A percentile compares a stretch with the other conserved stretches of the same genome.
These are phyloP conservation scores for Terana coerulea DNA, from an alignment of 768 basidiomycete species.

Conservation along the genomic window DNA sequence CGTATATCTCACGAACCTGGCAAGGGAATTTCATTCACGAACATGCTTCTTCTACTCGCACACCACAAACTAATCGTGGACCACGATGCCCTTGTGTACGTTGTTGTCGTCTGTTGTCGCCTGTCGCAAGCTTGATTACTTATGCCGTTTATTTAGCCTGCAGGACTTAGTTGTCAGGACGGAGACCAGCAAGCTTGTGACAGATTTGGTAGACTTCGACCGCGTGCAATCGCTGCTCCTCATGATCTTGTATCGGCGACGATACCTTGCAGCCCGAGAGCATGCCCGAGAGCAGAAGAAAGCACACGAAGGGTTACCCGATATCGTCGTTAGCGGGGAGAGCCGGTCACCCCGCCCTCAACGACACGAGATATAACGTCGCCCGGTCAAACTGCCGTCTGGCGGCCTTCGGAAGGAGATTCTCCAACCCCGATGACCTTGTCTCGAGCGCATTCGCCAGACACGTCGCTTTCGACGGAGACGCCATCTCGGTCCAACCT, in stretches of 20 bases:
- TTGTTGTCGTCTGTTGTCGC: conserved; percentile 14
- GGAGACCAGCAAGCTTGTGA: conserved; percentile 75
- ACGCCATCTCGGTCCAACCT: conserved; percentile 39
- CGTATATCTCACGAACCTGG: conserved; percentile 64
- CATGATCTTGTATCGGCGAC: conserved; percentile 68
- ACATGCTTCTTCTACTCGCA: conserved; percentile 82
- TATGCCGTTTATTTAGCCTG: conserved; percentile 43
- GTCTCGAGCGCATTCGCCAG: conserved; percentile 30
- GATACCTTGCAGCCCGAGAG: conserved; percentile 55
- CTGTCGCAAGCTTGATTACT: not conserved
- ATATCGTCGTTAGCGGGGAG: conserved; percentile 55
- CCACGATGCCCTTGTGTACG: conserved; percentile 83
- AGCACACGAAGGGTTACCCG: conserved; percentile 37
- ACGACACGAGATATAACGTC: conserved; percentile 54
- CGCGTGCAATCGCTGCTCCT: conserved; percentile 76
- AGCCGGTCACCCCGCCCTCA: conserved; percentile 48
- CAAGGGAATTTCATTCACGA: conserved; percentile 85
- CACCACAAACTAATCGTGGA: conserved; percentile 93
- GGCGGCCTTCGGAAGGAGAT: conserved; percentile 20
- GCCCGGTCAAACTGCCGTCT: conserved; percentile 20
- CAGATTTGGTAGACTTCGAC: conserved; percentile 82
- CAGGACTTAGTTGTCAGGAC: conserved; percentile 77
- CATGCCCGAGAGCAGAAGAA: conserved; percentile 32
- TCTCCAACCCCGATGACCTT: conserved; percentile 34
- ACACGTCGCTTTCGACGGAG: conserved; percentile 46